Conservation (phyloP, 2,329 filamentous ascomycete species). For the Plenodomus lindquistii region DNA sequence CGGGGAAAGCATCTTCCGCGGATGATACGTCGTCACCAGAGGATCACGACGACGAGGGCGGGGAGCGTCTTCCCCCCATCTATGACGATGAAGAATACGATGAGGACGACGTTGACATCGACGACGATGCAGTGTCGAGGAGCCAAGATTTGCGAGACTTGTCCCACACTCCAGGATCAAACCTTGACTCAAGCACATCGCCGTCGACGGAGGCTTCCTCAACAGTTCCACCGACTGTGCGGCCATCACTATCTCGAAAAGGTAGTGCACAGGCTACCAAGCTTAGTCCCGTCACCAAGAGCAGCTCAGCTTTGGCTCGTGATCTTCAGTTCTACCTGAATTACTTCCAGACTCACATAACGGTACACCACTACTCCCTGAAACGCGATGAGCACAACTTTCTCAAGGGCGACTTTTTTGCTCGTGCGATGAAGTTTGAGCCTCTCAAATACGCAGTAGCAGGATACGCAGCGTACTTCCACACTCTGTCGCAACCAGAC, state of each 20-base stretch:
- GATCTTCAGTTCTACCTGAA: constrained; percentile 78
- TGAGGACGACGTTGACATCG: constrained; percentile 37
- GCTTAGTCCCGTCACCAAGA: constrained; percentile 14
- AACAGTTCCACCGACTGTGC: constrained; percentile 26
- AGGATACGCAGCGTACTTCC: constrained; percentile 86
- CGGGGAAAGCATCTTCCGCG: constrained; percentile 47
- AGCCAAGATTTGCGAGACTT: constrained; percentile 38
- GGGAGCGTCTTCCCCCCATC: constrained; percentile 48
- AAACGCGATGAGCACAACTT: constrained; percentile 73
- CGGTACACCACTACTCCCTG: constrained; percentile 80
- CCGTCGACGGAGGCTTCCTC: constrained; percentile 56
- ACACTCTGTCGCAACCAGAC: constrained; percentile 69
- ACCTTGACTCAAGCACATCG: constrained; percentile 54
- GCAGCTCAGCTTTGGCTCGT: constrained; percentile 52
- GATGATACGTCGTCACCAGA: constrained; percentile 59
- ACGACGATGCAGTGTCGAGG: constrained; percentile 16
- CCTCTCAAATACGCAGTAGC: constrained; percentile 84
- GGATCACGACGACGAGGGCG: constrained; percentile 49
- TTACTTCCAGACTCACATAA: constrained; percentile 78
- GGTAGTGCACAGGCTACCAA: constrained; percentile 36
- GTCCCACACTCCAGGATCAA: constrained; percentile 46
- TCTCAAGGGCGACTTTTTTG: constrained; percentile 71
- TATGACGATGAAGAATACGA: constrained; percentile 51
- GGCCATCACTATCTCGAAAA: constrained; percentile 39
- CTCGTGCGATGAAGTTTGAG: constrained; percentile 74